Evolutionary conservation across 2,329 filamentous ascomycete genomes (phyloP).

Genomic region (Aspergillus hiratsukae): DNA sequence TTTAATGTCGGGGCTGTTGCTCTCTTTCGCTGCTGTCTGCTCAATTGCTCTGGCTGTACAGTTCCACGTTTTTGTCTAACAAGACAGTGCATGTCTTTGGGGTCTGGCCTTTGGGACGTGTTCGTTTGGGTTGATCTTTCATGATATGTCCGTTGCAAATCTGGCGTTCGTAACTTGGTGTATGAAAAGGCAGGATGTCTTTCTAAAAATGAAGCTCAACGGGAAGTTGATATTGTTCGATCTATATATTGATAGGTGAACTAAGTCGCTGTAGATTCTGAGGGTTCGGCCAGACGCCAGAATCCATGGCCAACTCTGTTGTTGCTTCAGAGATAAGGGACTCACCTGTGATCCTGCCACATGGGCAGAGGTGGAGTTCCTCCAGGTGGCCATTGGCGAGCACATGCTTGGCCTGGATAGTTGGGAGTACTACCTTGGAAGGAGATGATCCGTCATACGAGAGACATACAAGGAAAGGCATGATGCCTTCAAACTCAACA

Average conservation of each 20-base stretch:
- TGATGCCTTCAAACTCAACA: not conserved
- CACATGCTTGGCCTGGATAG: too few relatives aligned
- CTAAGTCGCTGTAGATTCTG: not conserved
- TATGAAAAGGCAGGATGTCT: conserved; percentile 37
- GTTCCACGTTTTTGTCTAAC: conserved; percentile 33
- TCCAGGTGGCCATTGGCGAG: too few relatives aligned
- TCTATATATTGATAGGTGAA: not conserved
- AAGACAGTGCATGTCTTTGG: conserved; percentile 36
- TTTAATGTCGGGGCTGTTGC: conserved; percentile 23
- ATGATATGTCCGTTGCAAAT: conserved; percentile 34
- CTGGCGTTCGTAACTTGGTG: conserved; percentile 36
- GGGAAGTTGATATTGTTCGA: conserved; percentile 1
- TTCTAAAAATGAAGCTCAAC: conserved; percentile 16
- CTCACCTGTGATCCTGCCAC: too few relatives aligned
- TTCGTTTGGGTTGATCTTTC: conserved; percentile 28
- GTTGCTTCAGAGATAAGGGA: too few relatives aligned
- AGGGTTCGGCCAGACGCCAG: not conserved
- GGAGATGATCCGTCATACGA: too few relatives aligned
- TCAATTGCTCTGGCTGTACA: conserved; percentile 32
- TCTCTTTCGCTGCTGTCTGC: conserved; percentile 14
- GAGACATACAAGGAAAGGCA: not conserved
- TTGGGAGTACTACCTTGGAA: too few relatives aligned
- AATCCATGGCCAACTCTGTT: too few relatives aligned
- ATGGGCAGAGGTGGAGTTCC: too few relatives aligned
- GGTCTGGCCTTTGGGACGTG: conserved; percentile 34